These are phyloP conservation scores for Aegilops tauschii DNA, from an alignment of 176 grass and related monocot species.

Conservation along the genomic window DNA sequence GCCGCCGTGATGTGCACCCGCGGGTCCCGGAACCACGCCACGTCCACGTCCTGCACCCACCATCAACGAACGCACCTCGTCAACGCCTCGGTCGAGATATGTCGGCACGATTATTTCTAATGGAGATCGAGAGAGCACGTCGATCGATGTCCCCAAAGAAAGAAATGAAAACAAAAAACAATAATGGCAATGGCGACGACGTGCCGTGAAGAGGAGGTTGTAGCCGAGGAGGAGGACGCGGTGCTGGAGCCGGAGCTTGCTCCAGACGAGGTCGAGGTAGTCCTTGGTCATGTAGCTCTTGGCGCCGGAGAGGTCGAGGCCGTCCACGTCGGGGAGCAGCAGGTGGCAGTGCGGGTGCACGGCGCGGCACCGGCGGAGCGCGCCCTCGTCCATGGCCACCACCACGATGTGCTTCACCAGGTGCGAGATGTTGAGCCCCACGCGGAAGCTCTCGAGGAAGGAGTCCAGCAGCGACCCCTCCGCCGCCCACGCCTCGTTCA, in stretches of 20 bases:
- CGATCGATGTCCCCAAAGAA: neutral
- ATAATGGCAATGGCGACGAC: neutral
- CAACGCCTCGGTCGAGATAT: neutral
- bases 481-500: constrained; percentile 62
- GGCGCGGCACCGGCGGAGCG: constrained; percentile 37
- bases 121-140: neutral
- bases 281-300: constrained; percentile 62
- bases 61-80: neutral
- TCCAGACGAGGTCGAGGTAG: constrained; percentile 70
- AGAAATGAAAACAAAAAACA: neutral
- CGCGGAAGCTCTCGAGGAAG: constrained; percentile 69
- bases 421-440: constrained; percentile 46
- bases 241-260: constrained; percentile 53
- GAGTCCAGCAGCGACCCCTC: constrained; percentile 60
- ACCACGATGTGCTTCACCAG: constrained; percentile 53
- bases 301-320: constrained; percentile 32
- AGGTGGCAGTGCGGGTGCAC: constrained; percentile 69
- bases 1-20: constrained; percentile 61
- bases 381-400: constrained; percentile 52
- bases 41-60: constrained; percentile 47
- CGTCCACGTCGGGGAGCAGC: constrained; percentile 26
- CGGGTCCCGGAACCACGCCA: constrained; percentile 83
- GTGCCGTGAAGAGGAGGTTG: constrained; percentile 75
- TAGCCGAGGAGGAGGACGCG: constrained; percentile 63
- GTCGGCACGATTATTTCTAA: neutral